Percentiles rank a stretch among this genome's conserved stretches.
Evolutionary conservation across 73 alveolate genomes (phyloP).

Genomic region (Paramecium bursaria): DNA sequence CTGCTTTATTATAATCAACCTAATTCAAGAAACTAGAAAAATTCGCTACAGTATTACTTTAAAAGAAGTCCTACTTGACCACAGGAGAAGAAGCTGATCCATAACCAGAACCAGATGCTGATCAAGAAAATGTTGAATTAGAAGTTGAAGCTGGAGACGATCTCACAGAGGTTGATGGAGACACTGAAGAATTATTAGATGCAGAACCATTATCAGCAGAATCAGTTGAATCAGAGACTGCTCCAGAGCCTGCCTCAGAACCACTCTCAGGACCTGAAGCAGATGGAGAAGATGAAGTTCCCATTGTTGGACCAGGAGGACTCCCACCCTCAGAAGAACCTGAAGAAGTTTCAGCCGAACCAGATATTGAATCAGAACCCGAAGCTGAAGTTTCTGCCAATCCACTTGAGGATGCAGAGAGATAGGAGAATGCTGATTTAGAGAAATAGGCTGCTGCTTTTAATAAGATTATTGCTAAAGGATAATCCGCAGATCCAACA

Average conservation of each 20-base stretch:
- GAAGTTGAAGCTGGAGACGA: too few species aligned
- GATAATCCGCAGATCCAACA: background rate
- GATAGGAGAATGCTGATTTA: background rate
- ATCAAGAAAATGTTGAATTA: too few species aligned
- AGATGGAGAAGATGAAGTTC: conserved; percentile 10
- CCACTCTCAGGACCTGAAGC: too few species aligned
- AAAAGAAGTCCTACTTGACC: conserved; percentile 35
- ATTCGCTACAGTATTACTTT: too few species aligned
- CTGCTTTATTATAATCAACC: conserved; percentile 41
- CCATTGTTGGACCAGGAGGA: background rate
- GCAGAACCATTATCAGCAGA: too few species aligned
- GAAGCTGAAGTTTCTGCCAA: conserved; percentile 39
- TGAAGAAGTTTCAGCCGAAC: background rate
- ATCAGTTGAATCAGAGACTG: too few species aligned
- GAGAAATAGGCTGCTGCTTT: conserved; percentile 47
- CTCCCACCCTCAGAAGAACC: conserved; percentile 38
- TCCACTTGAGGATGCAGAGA: conserved; percentile 46
- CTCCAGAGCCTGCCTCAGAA: too few species aligned
- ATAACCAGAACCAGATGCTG: background rate
- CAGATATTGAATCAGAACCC: background rate
- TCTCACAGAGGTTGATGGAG: too few species aligned
- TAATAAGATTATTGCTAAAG: conserved; percentile 29
- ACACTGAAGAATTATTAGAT: too few species aligned
- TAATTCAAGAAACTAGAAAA: conserved; percentile 45
- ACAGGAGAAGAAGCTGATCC: too few species aligned